Conservation (phyloP, 2,329 filamentous ascomycete genomes). For the Ophiostoma angusticollis region DNA sequence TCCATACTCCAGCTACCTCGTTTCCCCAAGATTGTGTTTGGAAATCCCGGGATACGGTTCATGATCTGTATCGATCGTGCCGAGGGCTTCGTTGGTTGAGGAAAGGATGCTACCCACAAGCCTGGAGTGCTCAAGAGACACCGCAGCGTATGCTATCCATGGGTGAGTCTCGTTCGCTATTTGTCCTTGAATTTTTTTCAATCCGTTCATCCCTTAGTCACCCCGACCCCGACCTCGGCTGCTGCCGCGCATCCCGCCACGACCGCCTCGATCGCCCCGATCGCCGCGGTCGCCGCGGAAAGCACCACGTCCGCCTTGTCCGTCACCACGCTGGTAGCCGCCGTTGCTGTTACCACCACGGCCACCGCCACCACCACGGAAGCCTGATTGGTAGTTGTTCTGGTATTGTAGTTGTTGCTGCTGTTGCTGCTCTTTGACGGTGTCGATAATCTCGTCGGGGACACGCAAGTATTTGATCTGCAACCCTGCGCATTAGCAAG, state of each 20-base stretch:
- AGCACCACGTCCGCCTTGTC: conserved; percentile 33
- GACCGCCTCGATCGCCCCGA: conserved; percentile 41
- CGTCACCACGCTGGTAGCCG: conserved; percentile 41
- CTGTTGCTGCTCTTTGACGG: conserved; percentile 86
- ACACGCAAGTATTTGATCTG: conserved; percentile 98
- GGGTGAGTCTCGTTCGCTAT: too few relatives aligned
- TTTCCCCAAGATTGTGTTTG: too few relatives aligned
- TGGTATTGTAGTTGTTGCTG: conserved; percentile 43
- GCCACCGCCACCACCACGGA: conserved; percentile 44
- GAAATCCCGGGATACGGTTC: too few relatives aligned
- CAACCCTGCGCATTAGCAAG: too few relatives aligned
- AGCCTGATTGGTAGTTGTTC: conserved; percentile 30
- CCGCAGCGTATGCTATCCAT: too few relatives aligned
- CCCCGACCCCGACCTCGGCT: conserved; percentile 27
- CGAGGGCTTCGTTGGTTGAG: too few relatives aligned
- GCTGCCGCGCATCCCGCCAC: conserved; percentile 34
- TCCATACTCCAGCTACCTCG: too few relatives aligned
- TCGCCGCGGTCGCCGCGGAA: conserved; percentile 31
- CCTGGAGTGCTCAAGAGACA: too few relatives aligned
- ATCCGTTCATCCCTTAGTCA: conserved; percentile 1
- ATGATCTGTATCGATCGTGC: too few relatives aligned
- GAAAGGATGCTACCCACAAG: too few relatives aligned
- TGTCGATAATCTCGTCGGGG: conserved; percentile 90
- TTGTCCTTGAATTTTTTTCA: not conserved
- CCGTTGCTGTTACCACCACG: conserved; percentile 43